Base-by-base conservation (phyloP, 2,329 filamentous ascomycete genomes). In the Colletotrichum salicis region DNA sequence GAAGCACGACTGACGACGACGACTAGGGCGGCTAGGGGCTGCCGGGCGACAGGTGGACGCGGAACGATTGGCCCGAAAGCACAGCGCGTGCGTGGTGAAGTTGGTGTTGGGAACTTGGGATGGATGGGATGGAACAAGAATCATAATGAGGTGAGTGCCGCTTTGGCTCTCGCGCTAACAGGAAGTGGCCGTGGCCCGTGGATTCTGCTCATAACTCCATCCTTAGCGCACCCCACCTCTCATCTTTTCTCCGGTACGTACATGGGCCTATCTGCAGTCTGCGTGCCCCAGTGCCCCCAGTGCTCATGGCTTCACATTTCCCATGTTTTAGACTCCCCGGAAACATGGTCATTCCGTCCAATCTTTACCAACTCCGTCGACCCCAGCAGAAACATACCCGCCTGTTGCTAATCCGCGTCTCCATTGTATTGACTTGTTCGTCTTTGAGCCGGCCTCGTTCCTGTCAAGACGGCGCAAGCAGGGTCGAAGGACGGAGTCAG, bases 321-420 rank as follows among this genome's bases (percentile, higher is more conserved):
- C 59, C 59, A 62, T 62, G 11, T 22, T 52, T 29, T n/a, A 62
- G 41, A 37, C 41, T 60, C 5, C 57, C 68, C 68, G 68, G 57
- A 71, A 62, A 71, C 68, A 62, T 52, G 37, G 29, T 6, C 37
- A 37, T 62, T 37, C 37, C 45, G 55, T 48, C 33, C 41, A 55
- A 56, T 70, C 66, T 54, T 60, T 48, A 24, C 55, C 67, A 27
- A 29, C 61, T 66, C 54, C 62, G 56, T 66, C 66, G 37, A 33
- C 22, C 41, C 33, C 48, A 37, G 31, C n/a, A 37, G 5, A 15
- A 51, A 45, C 37, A 48, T 48, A 8, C 35, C n/a, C 55, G 48
- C 45, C 13, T 24, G 48, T 11, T 29, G 37, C 33, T 7, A 10
- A 33, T 41, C 24, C 7, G 13, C 10, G 33, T 24, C 15, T 57